Conservation (phyloP, 23 red algal genomes). For the Gracilaria domingensis region DNA sequence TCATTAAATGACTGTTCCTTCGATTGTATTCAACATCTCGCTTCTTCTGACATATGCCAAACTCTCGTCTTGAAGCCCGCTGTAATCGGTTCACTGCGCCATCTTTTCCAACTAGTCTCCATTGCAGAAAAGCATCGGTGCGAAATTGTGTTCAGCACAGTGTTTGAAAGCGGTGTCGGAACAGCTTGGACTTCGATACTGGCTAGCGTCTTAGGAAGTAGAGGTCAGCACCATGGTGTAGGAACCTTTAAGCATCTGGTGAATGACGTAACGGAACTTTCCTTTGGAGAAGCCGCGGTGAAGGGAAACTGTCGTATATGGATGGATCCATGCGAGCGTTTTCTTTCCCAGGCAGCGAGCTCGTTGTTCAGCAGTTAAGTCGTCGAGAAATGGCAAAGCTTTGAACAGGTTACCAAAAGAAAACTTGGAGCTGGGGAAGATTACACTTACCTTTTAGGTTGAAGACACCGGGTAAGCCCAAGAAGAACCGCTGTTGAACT, state of each 20-base stretch:
- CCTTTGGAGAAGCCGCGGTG: constrained; percentile 14
- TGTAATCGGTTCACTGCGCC: constrained; percentile 33
- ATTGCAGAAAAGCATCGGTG: background rate
- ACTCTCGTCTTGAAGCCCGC: constrained; percentile 60
- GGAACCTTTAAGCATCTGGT: constrained; percentile 37
- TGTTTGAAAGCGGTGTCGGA: constrained; percentile 67
- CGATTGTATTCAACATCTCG: background rate
- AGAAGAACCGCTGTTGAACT: too few relatives aligned
- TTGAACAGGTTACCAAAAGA: too few relatives aligned
- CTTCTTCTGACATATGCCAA: background rate
- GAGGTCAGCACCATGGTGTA: constrained; percentile 36
- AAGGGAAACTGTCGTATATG: background rate
- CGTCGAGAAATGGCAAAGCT: background rate
- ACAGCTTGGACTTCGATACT: constrained; percentile 48
- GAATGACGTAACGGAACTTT: constrained; percentile 16
- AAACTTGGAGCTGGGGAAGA: too few relatives aligned
- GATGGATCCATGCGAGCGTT: background rate
- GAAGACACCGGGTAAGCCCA: too few relatives aligned
- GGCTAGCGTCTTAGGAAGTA: constrained; percentile 17
- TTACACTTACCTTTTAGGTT: too few relatives aligned
- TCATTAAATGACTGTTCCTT: constrained; percentile 3
- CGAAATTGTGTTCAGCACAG: constrained; percentile 46
- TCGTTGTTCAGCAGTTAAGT: background rate
- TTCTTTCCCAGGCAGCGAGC: background rate
- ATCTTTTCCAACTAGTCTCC: background rate